phyloP scores from a whole-genome alignment of 495 filamentous ascomycete genomes.

The Xylaria telfairii region DNA sequence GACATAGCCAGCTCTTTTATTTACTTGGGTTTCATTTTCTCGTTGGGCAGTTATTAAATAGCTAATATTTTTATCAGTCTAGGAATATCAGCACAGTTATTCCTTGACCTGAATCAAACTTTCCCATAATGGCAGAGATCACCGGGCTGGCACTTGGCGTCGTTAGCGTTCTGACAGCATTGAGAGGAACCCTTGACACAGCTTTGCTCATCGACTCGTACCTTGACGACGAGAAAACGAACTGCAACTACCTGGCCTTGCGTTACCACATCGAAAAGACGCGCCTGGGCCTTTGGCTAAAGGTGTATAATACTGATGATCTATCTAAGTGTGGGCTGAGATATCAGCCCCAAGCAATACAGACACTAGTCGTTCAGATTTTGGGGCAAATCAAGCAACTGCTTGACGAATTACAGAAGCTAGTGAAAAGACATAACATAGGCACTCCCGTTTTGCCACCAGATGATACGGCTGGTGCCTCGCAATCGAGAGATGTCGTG shows the following conservation, averaged over 20 bases:
- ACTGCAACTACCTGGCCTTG: neutral
- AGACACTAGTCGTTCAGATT: neutral
- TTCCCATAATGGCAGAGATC: neutral
- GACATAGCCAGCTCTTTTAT: too few relatives aligned
- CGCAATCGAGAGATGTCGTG: neutral
- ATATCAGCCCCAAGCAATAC: neutral
- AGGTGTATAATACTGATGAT: conserved; percentile 1
- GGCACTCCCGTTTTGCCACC: neutral
- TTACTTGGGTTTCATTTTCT: too few relatives aligned
- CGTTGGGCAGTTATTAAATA: too few relatives aligned
- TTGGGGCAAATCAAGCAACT: neutral
- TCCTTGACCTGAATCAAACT: neutral
- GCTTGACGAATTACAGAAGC: neutral
- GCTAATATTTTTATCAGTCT: too few relatives aligned
- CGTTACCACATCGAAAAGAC: conserved; percentile 10
- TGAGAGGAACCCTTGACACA: conserved; percentile 5
- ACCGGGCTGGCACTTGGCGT: neutral
- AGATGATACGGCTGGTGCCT: neutral
- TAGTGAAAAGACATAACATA: neutral
- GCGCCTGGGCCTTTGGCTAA: conserved; percentile 10
- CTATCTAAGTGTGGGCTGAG: neutral
- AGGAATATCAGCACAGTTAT: too few relatives aligned
- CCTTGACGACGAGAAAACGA: neutral
- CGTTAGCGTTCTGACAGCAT: neutral
- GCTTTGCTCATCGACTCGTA: neutral